Evolutionary conservation across 495 filamentous ascomycete species (phyloP), one percentile per base, ranked within the genome.

Genomic region (Neurospora africana): DNA sequence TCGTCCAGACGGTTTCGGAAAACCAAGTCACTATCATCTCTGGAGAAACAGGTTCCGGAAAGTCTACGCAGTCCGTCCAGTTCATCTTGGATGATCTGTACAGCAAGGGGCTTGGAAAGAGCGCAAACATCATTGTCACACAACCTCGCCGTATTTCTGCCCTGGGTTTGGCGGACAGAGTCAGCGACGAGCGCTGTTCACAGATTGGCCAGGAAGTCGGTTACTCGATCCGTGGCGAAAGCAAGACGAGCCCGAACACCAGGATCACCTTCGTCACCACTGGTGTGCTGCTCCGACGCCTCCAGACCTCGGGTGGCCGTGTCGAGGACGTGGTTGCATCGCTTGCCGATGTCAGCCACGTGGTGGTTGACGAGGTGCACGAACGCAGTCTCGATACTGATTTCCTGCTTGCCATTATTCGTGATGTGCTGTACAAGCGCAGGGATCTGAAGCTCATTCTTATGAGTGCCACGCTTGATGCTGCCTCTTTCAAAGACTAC

Each of bases 381-480:
- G 95, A 99, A 80, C 89, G 95, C 37, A 96, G 92, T 81, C 84
- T 99, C 10, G 95, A 99, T 76, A 98, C 94, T 1, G 95, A 99
- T 78, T 97, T 99, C 78, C 85, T 99, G 8, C 81, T 99, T 43
- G 93, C 93, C 43, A 87, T 99, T 33, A 82, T 98, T n/a, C 88
- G 92, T 71, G 91, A 97, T 77, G 92, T 98, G 58, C 79, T 98
- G 47, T 87, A 85, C 61, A 83, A 86, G 74, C 87, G 93, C 68
- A 89, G 89, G 72, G 93, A 98, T 73, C 82, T 99, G 9, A 97
- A 93, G 81, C 89, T 99, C 47, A 90, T 99, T 43, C 84, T 99
- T n/a, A 99, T 99, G 96, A 97, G 93, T 79, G 95, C 95, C 15
- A 99, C 95, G 8, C 88, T 99, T 4, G 95, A 99, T 81, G 94